Percentiles rank a stretch among this genome's conserved stretches.
Evolutionary conservation across 371 early-diverging fungal genomes (phyloP).

Genomic region (Haplosporangium sp.): DNA sequence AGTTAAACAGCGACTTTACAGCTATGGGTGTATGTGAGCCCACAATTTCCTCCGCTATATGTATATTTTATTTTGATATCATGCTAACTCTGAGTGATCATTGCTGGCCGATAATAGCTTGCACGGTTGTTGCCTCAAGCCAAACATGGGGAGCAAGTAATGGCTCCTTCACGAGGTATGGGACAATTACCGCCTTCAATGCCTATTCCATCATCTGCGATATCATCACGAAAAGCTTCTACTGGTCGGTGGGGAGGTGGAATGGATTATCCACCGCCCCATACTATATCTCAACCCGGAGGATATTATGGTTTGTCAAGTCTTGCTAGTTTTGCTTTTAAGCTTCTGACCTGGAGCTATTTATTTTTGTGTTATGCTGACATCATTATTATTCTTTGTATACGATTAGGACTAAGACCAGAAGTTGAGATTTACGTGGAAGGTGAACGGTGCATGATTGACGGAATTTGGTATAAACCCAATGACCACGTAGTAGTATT

Average conservation of each 20-base stretch:
- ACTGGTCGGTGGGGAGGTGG: slow-evolving; percentile 28
- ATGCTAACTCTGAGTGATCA: background rate
- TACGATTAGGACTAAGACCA: slow-evolving; percentile 15
- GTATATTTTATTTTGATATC: background rate
- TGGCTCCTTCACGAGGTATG: slow-evolving; percentile 7
- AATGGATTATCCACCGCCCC: slow-evolving; percentile 26
- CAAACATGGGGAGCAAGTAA: slow-evolving; percentile 9
- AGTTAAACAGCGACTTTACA: slow-evolving; percentile 63
- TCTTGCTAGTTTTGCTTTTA: background rate
- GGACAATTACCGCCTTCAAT: slow-evolving; percentile 23
- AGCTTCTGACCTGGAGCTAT: background rate
- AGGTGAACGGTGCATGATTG: slow-evolving; percentile 47
- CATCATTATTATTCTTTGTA: background rate
- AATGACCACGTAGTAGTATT: slow-evolving; percentile 46
- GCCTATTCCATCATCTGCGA: slow-evolving; percentile 17
- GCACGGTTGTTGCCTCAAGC: slow-evolving; percentile 23
- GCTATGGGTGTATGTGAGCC: slow-evolving; percentile 58
- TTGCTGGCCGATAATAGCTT: slow-evolving; percentile 17
- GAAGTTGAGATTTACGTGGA: slow-evolving; percentile 53
- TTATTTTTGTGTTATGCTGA: background rate
- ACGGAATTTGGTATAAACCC: slow-evolving; percentile 52
- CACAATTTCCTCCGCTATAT: background rate
- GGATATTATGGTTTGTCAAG: slow-evolving; percentile 26
- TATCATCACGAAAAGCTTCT: slow-evolving; percentile 17
- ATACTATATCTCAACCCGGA: slow-evolving; percentile 21